These are phyloP conservation scores for Pythium aphanidermatum DNA, from an alignment of 352 stramenopile species.

Conservation along the genomic window DNA sequence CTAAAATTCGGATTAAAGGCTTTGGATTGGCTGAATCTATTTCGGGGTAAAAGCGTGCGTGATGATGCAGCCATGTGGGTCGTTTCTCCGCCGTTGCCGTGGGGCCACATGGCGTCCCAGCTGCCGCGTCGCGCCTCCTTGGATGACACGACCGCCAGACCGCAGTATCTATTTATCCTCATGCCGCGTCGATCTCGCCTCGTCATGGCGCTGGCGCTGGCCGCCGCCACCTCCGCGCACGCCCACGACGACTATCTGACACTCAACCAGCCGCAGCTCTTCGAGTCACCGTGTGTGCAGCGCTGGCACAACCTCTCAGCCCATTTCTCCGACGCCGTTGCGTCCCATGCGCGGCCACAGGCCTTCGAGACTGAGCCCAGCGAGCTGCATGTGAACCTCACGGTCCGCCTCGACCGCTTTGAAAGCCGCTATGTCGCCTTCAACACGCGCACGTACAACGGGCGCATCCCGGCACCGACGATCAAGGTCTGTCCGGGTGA, in stretches of 20 bases:
- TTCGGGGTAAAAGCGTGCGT: too few species aligned
- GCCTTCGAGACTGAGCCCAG: conserved; percentile 34
- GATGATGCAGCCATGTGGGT: conserved; percentile 7
- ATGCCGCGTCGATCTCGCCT: too few species aligned
- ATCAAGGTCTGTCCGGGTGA: conserved; percentile 74
- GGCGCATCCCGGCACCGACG: conserved; percentile 50
- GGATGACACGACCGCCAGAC: conserved; percentile 6
- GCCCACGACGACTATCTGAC: conserved; percentile 21
- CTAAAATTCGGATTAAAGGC: not conserved
- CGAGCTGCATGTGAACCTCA: conserved; percentile 51
- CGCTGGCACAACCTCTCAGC: conserved; percentile 14
- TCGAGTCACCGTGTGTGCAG: conserved; percentile 20
- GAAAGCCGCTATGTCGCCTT: conserved; percentile 69
- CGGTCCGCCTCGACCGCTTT: conserved; percentile 49
- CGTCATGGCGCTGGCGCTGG: not conserved
- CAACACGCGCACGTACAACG: conserved; percentile 71
- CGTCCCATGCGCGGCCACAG: conserved; percentile 16
- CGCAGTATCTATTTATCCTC: not conserved
- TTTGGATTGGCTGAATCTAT: conserved; percentile 9
- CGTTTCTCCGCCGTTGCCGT: not conserved
- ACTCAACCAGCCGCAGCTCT: conserved; percentile 13
- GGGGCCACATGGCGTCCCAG: conserved; percentile 8
- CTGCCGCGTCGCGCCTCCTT: conserved; percentile 9
- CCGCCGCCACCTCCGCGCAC: not conserved
- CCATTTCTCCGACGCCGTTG: conserved; percentile 3